Percentiles rank a stretch among this genome's conserved stretches.
These are phyloP conservation scores for Eruca vesicaria DNA, from an alignment of 441 rosid genomes.

Conservation along the genomic window DNA sequence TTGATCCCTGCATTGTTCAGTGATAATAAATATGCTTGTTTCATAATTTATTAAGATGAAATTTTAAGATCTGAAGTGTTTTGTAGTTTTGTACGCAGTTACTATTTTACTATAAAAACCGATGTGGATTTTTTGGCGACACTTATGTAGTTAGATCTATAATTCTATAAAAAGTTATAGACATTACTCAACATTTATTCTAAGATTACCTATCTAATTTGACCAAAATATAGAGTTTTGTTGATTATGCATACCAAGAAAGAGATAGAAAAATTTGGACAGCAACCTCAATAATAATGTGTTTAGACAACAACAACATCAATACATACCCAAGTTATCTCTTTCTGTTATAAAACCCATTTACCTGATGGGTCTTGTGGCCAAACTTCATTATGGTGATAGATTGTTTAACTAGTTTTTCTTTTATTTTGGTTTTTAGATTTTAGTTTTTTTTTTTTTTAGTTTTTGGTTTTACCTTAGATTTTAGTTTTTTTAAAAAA, in stretches of 20 bases:
- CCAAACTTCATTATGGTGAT: slow-evolving; percentile 33
- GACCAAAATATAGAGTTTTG: not conserved
- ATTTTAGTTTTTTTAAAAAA: slow-evolving; percentile 24
- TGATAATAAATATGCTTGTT: not conserved
- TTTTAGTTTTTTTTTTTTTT: too few species aligned
- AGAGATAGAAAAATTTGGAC: too few species aligned
- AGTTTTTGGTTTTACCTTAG: slow-evolving; percentile 31
- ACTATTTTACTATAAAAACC: not conserved
- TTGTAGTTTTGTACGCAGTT: not conserved
- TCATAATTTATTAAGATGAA: not conserved
- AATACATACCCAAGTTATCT: not conserved
- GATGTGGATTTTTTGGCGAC: not conserved
- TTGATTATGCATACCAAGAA: too few species aligned
- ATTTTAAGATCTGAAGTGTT: not conserved
- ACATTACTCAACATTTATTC: not conserved
- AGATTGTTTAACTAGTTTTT: slow-evolving; percentile 41
- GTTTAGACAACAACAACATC: too few species aligned
- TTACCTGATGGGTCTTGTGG: not conserved
- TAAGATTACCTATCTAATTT: not conserved
- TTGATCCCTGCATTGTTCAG: not conserved
- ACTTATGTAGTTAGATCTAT: not conserved
- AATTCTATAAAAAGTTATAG: not conserved
- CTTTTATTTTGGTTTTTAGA: too few species aligned
- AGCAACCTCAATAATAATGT: too few species aligned
- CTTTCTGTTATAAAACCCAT: not conserved